These are phyloP conservation scores for Tylopilus subfusipes DNA, from an alignment of 768 basidiomycete genomes.

Conservation along the genomic window DNA sequence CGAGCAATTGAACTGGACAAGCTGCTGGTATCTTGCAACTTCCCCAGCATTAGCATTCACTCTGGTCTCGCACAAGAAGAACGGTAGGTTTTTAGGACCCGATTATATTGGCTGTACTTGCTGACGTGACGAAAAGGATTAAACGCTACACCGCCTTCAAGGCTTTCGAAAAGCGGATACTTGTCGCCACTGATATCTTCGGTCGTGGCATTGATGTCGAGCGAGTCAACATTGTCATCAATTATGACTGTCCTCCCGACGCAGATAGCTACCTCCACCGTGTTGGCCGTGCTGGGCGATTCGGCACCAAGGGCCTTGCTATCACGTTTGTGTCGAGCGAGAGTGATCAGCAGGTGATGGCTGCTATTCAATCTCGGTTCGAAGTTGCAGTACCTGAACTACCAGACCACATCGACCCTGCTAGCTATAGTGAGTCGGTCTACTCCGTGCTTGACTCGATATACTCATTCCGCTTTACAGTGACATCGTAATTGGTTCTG, in stretches of 20 bases:
- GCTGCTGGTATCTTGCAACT: constrained; percentile 93
- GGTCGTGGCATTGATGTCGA: constrained; percentile 99
- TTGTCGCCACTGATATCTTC: constrained; percentile 98
- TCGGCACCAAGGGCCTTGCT: constrained; percentile 98
- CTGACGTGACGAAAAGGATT: constrained; percentile 54
- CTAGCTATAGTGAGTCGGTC: constrained; percentile 81
- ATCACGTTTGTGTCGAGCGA: constrained; percentile 96
- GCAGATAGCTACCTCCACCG: constrained; percentile 98
- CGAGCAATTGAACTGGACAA: constrained; percentile 97
- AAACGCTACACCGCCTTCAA: constrained; percentile 97
- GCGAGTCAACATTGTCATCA: constrained; percentile 98
- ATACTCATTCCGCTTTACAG: constrained; percentile 19
- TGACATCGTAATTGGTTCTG: constrained; percentile 42
- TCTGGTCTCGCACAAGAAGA: constrained; percentile 94
- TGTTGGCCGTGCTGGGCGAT: constrained; percentile 98
- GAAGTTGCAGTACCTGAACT: constrained; percentile 96
- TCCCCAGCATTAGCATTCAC: constrained; percentile 97
- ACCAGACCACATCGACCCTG: constrained; percentile 90
- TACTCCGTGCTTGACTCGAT: background rate
- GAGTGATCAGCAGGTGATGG: constrained; percentile 90
- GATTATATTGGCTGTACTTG: background rate
- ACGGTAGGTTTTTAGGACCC: constrained; percentile 56
- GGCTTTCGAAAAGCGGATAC: constrained; percentile 97
- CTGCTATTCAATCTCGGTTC: constrained; percentile 91
- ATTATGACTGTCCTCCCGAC: constrained; percentile 96